These are phyloP conservation scores for Hemileia vastatrix DNA, from an alignment of 1,284 basidiomycete species.

Conservation along the genomic window DNA sequence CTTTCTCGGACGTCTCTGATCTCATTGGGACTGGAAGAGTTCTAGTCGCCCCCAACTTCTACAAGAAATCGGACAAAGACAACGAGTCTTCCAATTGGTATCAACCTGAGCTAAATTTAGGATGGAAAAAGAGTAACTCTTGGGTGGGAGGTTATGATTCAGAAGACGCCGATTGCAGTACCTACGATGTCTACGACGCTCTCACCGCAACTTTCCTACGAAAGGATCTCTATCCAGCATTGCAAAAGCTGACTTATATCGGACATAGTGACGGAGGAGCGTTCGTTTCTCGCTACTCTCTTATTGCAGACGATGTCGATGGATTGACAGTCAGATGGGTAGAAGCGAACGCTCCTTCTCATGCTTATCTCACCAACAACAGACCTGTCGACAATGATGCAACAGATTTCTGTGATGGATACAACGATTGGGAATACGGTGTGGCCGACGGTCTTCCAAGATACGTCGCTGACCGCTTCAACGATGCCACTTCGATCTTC, in stretches of 20 bases:
- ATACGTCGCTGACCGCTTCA: background rate
- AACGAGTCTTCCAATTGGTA: background rate
- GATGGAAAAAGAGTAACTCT: background rate
- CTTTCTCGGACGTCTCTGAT: background rate
- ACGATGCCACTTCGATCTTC: background rate
- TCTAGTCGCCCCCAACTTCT: background rate
- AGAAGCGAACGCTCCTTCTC: conserved; percentile 29
- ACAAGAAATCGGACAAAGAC: background rate
- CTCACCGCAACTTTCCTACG: conserved; percentile 25
- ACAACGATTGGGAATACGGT: conserved; percentile 29
- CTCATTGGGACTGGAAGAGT: background rate
- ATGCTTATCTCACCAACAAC: conserved; percentile 31
- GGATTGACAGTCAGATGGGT: conserved; percentile 23
- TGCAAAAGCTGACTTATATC: conserved; percentile 26
- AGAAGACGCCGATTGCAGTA: conserved; percentile 2
- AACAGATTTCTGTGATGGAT: conserved; percentile 10
- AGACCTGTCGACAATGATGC: background rate
- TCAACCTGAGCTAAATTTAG: background rate
- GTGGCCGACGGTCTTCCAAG: conserved; percentile 4
- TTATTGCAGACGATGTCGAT: conserved; percentile 20
- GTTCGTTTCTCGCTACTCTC: conserved; percentile 28
- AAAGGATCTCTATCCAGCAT: conserved; percentile 25
- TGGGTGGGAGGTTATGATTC: background rate
- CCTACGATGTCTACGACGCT: conserved; percentile 30
- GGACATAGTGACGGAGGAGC: conserved; percentile 30